These are phyloP conservation scores for Parmelia sp. DNA, from an alignment of 495 filamentous ascomycete genomes.

Conservation along the genomic window DNA sequence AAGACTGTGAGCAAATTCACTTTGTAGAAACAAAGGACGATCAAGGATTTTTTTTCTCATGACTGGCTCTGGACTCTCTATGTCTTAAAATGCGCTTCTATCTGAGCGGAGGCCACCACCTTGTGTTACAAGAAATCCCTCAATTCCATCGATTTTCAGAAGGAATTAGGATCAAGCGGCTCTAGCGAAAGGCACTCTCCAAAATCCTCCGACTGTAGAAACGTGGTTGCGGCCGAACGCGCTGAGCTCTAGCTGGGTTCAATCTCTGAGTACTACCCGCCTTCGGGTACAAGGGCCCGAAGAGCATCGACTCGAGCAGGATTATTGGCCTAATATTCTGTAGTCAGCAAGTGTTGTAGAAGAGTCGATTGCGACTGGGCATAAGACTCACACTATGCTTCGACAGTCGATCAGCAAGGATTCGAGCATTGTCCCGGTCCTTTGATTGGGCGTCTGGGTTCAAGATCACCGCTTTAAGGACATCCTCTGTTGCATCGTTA, in stretches of 20 bases:
- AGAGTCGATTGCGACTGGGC: not conserved
- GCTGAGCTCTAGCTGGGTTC: not conserved
- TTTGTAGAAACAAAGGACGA: not conserved
- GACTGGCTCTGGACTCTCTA: not conserved
- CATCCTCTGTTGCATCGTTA: constrained; percentile 39
- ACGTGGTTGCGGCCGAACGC: not conserved
- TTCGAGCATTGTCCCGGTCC: constrained; percentile 59
- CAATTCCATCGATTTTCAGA: too few species aligned
- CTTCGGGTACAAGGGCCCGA: not conserved
- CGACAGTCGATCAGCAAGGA: constrained; percentile 55
- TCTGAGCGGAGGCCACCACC: not conserved
- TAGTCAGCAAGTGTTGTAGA: not conserved
- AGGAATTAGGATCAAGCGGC: too few species aligned
- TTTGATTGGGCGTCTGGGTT: constrained; percentile 29
- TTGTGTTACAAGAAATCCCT: not conserved
- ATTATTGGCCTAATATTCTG: not conserved
- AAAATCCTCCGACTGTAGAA: not conserved
- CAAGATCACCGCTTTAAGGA: constrained; percentile 27
- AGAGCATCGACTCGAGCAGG: not conserved
- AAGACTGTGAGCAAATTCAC: too few species aligned
- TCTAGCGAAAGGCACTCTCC: not conserved
- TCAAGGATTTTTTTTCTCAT: not conserved
- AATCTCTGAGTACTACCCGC: not conserved
- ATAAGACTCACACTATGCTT: constrained; percentile 40
- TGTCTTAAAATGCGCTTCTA: not conserved